Evolutionary conservation across 1,284 basidiomycete genomes (phyloP).

Genomic region (Fomitopsis schrenkii): DNA sequence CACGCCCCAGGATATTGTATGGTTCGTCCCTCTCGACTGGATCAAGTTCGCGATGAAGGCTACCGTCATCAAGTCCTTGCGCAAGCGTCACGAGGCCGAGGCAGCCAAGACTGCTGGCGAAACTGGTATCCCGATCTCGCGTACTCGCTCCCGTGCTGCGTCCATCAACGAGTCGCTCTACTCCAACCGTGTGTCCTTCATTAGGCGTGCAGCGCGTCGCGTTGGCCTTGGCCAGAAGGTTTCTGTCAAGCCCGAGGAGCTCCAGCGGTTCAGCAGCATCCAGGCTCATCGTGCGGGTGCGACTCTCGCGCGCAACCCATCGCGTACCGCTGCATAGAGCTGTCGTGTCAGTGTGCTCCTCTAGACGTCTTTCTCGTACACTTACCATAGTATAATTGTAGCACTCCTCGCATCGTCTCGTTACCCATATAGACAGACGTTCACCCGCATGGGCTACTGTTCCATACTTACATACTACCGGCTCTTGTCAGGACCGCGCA

Average conservation of each 20-base stretch:
- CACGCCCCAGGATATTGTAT: slow-evolving; percentile 72
- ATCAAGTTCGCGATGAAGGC: slow-evolving; percentile 97
- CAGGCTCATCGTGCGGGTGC: slow-evolving; percentile 77
- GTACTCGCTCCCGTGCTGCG: slow-evolving; percentile 87
- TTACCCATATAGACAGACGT: slow-evolving; percentile 2
- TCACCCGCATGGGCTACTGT: not conserved
- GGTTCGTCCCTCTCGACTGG: slow-evolving; percentile 93
- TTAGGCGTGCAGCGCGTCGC: slow-evolving; percentile 80
- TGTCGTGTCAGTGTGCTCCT: not conserved
- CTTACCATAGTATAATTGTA: not conserved
- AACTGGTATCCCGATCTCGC: slow-evolving; percentile 70
- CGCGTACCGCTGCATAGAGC: slow-evolving; percentile 43
- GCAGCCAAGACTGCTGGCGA: slow-evolving; percentile 25
- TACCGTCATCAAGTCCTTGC: slow-evolving; percentile 83
- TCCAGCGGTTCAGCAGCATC: slow-evolving; percentile 81
- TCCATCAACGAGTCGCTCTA: slow-evolving; percentile 92
- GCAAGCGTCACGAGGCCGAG: slow-evolving; percentile 57
- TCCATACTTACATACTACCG: not conserved
- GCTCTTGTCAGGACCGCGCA: slow-evolving; percentile 1
- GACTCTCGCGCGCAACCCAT: slow-evolving; percentile 75
- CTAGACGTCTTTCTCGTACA: not conserved
- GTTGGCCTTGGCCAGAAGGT: slow-evolving; percentile 83
- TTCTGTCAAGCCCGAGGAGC: slow-evolving; percentile 77
- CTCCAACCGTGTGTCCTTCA: slow-evolving; percentile 89
- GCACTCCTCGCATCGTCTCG: slow-evolving; percentile 1